Base-by-base conservation (phyloP, 768 basidiomycete species). In the Solioccasus polychromus region DNA sequence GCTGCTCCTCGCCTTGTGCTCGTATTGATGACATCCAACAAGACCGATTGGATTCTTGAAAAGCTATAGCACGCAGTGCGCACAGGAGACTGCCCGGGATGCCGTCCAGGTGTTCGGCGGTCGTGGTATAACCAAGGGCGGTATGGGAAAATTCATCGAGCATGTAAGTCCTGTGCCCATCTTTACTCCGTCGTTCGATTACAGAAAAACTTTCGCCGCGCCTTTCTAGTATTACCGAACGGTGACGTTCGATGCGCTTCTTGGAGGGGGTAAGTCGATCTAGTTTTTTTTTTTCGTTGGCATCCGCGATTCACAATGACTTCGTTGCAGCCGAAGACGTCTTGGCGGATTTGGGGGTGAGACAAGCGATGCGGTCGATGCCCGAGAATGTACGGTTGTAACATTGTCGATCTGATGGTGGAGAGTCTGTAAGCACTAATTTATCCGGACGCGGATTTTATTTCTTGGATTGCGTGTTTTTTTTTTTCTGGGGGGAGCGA, bases 41-140 rank as follows among this genome's bases (percentile, higher is more conserved):
- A 80, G 82, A 5, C 88, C 84, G 50, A 88, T 93, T 45, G 90
- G 74, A 5, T 75, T 93, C 53, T 64, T 91, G 55, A 93, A 92
- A 72, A 85, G 81, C 72, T 81, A 83, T 54, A 74, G 78, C 26
- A 92, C 92, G 3, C 75, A 79, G 28, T 77, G 77, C 14, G 88
- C 86, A 0, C 87, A 89, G 58, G 83, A 88, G 30, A 88, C 88
- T 15, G 85, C 88, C 14, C 75, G 78, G 47, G 90, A 92, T 55
- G 89, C 91, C 2, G 75, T 78, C 5, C 71, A 85, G 72, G 78
- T 92, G 51, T 92, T 91, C 52, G 89, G 91, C 53, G 92, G 91
- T 8, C 79, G 92, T 44, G 91, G 87, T 38, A 79, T 93, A 48
- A 92, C 92, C 22, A 75, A 77, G 62, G 80, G 80, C 12, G 89